A percentile compares a stretch with the other conserved stretches of the same genome.
Evolutionary conservation across 208 protist genomes (phyloP).

Genomic region (Trypanosoma conorhini): DNA sequence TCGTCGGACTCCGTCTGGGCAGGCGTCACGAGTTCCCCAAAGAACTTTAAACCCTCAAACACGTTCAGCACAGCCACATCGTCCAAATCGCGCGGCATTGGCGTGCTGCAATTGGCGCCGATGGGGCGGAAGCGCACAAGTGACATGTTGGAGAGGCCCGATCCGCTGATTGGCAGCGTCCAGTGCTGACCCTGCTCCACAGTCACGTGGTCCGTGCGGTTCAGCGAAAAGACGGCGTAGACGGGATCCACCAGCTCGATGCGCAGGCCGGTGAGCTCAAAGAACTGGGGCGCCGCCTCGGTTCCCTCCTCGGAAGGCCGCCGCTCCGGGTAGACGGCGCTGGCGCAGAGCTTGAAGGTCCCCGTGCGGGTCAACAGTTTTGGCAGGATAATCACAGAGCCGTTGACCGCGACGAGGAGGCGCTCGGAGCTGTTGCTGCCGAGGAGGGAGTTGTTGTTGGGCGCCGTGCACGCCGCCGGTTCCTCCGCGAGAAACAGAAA

Average conservation of each 20-base stretch:
- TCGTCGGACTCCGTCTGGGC: conserved; percentile 9
- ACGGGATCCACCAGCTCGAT: conserved; percentile 46
- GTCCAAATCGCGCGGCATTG: conserved; percentile 37
- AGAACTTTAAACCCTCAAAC: conserved; percentile 47
- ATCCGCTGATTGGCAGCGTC: conserved; percentile 62
- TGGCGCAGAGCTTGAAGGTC: conserved; percentile 63
- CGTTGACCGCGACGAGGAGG: conserved; percentile 53
- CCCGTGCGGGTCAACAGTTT: conserved; percentile 42
- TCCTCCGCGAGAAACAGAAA: conserved; percentile 66
- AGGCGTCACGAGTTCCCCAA: conserved; percentile 12
- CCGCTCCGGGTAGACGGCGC: conserved; percentile 45
- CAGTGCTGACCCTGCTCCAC: conserved; percentile 73
- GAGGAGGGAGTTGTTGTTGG: conserved; percentile 54
- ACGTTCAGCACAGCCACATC: conserved; percentile 33
- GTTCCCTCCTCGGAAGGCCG: conserved; percentile 34
- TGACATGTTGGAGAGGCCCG: conserved; percentile 53
- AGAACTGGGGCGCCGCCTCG: conserved; percentile 62
- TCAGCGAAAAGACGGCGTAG: conserved; percentile 66
- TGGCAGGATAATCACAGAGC: conserved; percentile 52
- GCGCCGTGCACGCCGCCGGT: conserved; percentile 36
- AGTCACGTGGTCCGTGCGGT: conserved; percentile 50
- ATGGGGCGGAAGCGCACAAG: conserved; percentile 46
- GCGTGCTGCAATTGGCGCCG: conserved; percentile 33
- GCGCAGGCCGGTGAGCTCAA: conserved; percentile 45
- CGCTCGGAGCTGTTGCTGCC: conserved; percentile 34